phyloP scores from a whole-genome alignment of 2,329 filamentous ascomycete genomes.

The Graphilbum fragrans region DNA sequence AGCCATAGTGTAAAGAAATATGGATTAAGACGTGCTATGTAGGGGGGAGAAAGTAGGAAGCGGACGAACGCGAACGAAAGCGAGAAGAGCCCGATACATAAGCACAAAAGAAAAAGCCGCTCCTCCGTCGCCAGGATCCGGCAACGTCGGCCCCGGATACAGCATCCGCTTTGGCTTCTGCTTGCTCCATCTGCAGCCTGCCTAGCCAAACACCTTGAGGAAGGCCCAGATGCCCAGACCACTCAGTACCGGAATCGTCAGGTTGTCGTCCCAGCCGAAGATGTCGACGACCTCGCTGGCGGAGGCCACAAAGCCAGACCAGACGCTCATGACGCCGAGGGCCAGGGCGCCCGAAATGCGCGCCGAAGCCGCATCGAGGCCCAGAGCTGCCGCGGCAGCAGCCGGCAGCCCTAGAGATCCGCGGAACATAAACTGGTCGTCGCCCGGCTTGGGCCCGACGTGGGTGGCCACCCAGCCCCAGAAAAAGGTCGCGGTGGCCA shows the following conservation, averaged over 20 bases:
- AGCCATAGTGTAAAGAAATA: no score
- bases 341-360: conserved; percentile 61
- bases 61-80: background rate
- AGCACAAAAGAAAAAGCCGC: background rate
- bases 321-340: conserved; percentile 68
- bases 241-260: conserved; percentile 89
- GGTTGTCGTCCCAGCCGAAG: conserved; percentile 92
- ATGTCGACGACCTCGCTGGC: conserved; percentile 84
- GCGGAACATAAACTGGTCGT: conserved; percentile 70
- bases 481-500: conserved; percentile 73
- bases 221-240: conserved; percentile 85
- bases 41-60: no score
- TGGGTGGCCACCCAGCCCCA: conserved; percentile 76
- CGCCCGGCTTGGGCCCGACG: conserved; percentile 53
- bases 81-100: background rate
- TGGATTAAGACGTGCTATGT: no score
- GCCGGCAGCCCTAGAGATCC: conserved; percentile 61
- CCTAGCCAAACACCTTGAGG: conserved; percentile 67
- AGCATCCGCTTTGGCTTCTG: no score
- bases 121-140: no score
- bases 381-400: conserved; percentile 44
- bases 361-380: conserved; percentile 43
- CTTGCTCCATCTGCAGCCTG: no score
- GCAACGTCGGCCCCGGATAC: no score
- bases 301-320: conserved; percentile 80